Evolutionary conservation across 352 stramenopile species (phyloP), one percentile per base, ranked within the genome.

Genomic region (Globisporangium nunn): DNA sequence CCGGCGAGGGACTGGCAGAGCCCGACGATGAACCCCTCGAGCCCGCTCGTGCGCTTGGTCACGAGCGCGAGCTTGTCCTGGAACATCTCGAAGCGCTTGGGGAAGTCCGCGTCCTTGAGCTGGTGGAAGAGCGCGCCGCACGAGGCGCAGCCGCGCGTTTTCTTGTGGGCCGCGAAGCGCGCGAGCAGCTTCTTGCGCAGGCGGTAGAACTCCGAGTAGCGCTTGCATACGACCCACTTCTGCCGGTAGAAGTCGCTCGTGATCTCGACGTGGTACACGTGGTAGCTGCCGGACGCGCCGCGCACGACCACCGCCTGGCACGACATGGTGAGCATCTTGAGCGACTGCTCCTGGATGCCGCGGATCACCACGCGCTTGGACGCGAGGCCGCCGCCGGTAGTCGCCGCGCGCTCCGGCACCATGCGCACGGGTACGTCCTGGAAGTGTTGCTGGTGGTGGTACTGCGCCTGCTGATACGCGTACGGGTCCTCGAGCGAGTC

Each of bases 221-320:
- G 81, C 64, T 93, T 91, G 74, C 84, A 93, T 12, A 90, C 84
- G 59, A 93, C 76, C 84, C 84, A 93, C 61, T 89, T 88, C 59
- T 93, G 84, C 61, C 91, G 90, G 79, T 93, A 93, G 62, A 77
- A 93, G 54, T 93, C 84, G 65, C 81, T 91, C 18, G 84, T 89
- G 70, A 93, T 89, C 61, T 91, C 83, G 35, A 93, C 37, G 61
- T 93, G 84, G 62, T 93, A 93, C 4, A 88, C 81, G 59, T 87
- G 88, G 70, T 93, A 93, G 59, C 68, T 87, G 40, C 79, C 80
- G 6, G 84, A 88, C 3, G 79, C 75, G 15, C 79, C 80, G 53
- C 84, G 80, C 53, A 93, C 84, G 39, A 88, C 62, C 40, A 93
- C 81, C 18, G 84, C 84, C 52, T 88, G 74, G 41, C 75, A 87